Evolutionary conservation across 2,329 filamentous ascomycete species (phyloP), one percentile per base, ranked within the genome.

Genomic region (Aspergillus aculeatinus): DNA sequence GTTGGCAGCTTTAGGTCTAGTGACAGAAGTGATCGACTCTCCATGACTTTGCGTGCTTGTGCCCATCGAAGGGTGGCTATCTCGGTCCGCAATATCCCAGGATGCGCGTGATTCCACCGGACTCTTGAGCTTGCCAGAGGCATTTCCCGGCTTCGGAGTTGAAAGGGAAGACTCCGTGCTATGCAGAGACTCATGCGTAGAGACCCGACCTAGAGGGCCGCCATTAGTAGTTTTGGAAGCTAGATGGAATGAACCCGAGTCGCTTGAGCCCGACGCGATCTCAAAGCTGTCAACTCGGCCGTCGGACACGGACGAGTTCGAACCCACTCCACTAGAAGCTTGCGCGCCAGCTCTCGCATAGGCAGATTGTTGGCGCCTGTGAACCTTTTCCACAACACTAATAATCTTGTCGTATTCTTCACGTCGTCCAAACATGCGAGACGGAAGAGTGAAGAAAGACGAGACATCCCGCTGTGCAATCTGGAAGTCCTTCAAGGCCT

Each of bases 361-460:
- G 6, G 72, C 67, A 23, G 70, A 66, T 48, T 77, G 76, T 53
- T 93, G 89, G 35, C 83, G 87, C 70, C 82, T 87, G 21, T 90
- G 85, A 52, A 92, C 89, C 51, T 87, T 88, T 64, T 96, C 88
- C 53, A 97, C 91, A 39, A 95, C 84, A 65, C 82, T 84, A 44
- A 92, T 77, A 9, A 97, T 85, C 42, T 85, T 84, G 51, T 87
- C 81, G 48, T 86, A 87, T 72, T 96, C 91, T 62, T 85, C 81
- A 31, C 88, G 82, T 39, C 93, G 86, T 3, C 94, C 94, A 65
- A 96, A 90, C 82, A 96, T 92, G 60, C 83, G 82, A 0, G 87
- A 85, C 0, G 94, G 94, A 21, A 97, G 83, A 66, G 92, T 89
- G 76, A 97, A 97, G 71, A 96, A 95, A 4, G 92, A 96, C 1